phyloP scores from a whole-genome alignment of 106 monocot species.

The Vanilla planifolia region DNA sequence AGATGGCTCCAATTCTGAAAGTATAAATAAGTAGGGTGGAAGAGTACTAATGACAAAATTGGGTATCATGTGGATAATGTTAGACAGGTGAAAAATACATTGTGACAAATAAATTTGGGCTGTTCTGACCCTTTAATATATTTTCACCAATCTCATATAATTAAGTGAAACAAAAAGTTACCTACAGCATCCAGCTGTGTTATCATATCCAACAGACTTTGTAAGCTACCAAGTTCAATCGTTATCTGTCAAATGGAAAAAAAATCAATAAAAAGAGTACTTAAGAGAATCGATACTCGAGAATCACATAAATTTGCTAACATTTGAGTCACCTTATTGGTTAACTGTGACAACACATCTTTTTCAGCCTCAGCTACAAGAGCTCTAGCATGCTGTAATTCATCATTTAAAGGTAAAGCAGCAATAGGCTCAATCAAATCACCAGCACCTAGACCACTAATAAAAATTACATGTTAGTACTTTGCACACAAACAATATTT shows the following conservation, averaged over 20 bases:
- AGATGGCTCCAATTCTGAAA: no score
- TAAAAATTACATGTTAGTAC: no score
- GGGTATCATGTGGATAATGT: no score
- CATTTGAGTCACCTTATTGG: conserved; percentile 54
- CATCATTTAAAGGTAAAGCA: conserved; percentile 75
- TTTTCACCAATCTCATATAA: background rate
- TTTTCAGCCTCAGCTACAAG: conserved; percentile 67
- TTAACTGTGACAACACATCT: conserved; percentile 58
- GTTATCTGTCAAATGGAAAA: conserved; percentile 40
- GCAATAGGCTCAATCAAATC: conserved; percentile 64
- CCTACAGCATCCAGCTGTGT: conserved; percentile 67
- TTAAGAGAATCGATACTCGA: background rate
- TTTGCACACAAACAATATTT: no score
- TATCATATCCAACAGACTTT: conserved; percentile 29
- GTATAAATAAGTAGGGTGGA: no score
- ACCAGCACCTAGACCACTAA: conserved; percentile 55
- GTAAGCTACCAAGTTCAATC: conserved; percentile 49
- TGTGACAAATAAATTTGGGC: background rate
- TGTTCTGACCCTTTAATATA: background rate
- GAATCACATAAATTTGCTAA: background rate
- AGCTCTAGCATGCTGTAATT: conserved; percentile 55
- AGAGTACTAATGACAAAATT: no score
- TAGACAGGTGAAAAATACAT: no score
- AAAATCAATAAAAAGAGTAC: conserved; percentile 6
- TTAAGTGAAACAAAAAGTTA: conserved; percentile 13